phyloP scores from a whole-genome alignment of 2,329 filamentous ascomycete species.

The Aspergillus udagawae region DNA sequence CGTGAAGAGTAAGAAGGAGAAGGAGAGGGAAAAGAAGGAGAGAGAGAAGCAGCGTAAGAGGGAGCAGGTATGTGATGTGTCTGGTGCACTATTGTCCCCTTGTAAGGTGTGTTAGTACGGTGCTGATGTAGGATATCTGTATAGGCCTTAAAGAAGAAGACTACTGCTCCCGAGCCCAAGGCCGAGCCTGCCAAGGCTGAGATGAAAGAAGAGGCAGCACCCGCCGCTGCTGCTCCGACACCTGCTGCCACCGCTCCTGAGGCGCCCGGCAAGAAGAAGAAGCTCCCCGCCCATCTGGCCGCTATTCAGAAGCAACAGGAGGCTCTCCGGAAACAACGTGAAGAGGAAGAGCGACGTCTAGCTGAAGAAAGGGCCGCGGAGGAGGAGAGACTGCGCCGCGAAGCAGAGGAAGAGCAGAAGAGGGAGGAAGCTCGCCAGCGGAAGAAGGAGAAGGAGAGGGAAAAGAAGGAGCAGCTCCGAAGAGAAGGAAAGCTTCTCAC shows the following conservation, averaged over 20 bases:
- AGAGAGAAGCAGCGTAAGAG: constrained; percentile 97
- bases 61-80: constrained; percentile 67
- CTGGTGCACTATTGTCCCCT: background rate
- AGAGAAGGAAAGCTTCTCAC: constrained; percentile 48
- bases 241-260: constrained; percentile 30
- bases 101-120: background rate
- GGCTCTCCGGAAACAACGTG: constrained; percentile 40
- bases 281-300: constrained; percentile 60
- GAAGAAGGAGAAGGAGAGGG: constrained; percentile 48
- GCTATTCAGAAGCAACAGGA: constrained; percentile 50
- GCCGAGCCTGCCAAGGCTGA: constrained; percentile 13
- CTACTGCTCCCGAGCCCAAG: constrained; percentile 40
- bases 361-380: constrained; percentile 40
- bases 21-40: constrained; percentile 97
- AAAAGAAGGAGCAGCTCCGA: constrained; percentile 48
- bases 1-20: constrained; percentile 94
- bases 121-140: constrained; percentile 3
- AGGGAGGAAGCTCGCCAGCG: constrained; percentile 44
- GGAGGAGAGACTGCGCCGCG: constrained; percentile 33
- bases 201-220: constrained; percentile 48
- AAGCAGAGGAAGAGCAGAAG: constrained; percentile 45
- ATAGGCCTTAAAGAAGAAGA: constrained; percentile 82
- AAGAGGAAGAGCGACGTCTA: constrained; percentile 40
- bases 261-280: constrained; percentile 73
- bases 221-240: constrained; percentile 37